Conservation (phyloP, 2,329 filamentous ascomycete species). For the Phialophora verrucosa region DNA sequence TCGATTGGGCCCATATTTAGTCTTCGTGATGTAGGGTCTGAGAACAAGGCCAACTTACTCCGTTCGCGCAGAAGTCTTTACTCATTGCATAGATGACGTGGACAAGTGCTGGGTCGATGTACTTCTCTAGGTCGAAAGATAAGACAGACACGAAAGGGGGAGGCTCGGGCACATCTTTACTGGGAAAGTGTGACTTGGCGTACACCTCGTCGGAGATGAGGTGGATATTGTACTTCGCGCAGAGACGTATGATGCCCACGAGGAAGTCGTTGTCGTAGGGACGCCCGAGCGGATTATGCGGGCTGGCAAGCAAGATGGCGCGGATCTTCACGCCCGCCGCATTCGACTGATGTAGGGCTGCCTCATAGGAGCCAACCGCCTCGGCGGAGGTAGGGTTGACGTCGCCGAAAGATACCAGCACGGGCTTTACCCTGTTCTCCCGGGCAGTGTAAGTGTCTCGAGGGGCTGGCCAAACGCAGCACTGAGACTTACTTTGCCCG, state of each 20-base stretch:
- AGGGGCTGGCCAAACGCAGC: background rate
- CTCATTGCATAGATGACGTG: slow-evolving; percentile 35
- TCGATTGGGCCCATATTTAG: background rate
- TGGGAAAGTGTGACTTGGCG: slow-evolving; percentile 57
- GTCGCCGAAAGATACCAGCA: slow-evolving; percentile 33
- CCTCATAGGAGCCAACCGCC: slow-evolving; percentile 55
- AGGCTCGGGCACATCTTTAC: slow-evolving; percentile 39
- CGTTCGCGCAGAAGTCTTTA: slow-evolving; percentile 38
- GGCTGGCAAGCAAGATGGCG: slow-evolving; percentile 55
- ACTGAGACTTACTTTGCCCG: slow-evolving; percentile 43
- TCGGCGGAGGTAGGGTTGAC: slow-evolving; percentile 47
- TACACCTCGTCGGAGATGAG: slow-evolving; percentile 66
- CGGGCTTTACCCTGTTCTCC: slow-evolving; percentile 28
- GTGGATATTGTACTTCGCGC: slow-evolving; percentile 57
- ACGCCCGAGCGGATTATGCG: slow-evolving; percentile 59
- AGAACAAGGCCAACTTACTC: slow-evolving; percentile 12
- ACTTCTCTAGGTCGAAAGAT: slow-evolving; percentile 54
- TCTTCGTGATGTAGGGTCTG: background rate
- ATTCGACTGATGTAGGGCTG: slow-evolving; percentile 47
- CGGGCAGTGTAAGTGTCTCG: slow-evolving; percentile 11
- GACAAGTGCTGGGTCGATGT: slow-evolving; percentile 47
- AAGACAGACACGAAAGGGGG: slow-evolving; percentile 55
- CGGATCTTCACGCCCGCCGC: slow-evolving; percentile 50
- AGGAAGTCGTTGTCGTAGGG: slow-evolving; percentile 53
- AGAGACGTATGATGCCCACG: slow-evolving; percentile 54